A percentile compares a stretch with the other conserved stretches of the same genome.
These are phyloP conservation scores for Pelargonium cotyledonis DNA, from an alignment of 441 rosid genomes.

Conservation along the genomic window DNA sequence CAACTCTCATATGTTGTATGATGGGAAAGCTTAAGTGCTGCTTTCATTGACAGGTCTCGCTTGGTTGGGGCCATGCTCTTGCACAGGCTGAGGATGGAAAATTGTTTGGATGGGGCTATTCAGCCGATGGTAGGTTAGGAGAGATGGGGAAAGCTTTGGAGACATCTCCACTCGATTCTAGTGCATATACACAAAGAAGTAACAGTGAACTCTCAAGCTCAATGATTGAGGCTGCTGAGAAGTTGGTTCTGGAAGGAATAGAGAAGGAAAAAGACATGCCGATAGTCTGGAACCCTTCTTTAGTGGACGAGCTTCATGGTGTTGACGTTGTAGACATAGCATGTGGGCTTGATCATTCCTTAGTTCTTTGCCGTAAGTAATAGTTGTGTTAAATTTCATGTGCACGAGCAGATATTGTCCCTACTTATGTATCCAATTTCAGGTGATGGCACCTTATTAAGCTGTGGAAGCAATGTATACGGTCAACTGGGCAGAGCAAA, in stretches of 20 bases:
- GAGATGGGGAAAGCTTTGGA: slow-evolving; percentile 41
- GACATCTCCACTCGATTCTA: slow-evolving; percentile 48
- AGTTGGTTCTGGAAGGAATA: slow-evolving; percentile 60
- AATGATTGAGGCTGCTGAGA: slow-evolving; percentile 47
- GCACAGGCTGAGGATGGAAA: slow-evolving; percentile 64
- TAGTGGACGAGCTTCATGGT: slow-evolving; percentile 48
- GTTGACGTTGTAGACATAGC: slow-evolving; percentile 56
- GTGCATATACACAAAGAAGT: slow-evolving; percentile 11
- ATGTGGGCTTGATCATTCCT: slow-evolving; percentile 87
- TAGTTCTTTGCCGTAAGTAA: slow-evolving; percentile 66
- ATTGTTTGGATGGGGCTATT: slow-evolving; percentile 90
- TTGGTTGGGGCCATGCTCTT: slow-evolving; percentile 94
- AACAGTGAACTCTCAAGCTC: slow-evolving; percentile 23
- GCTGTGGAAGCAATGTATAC: slow-evolving; percentile 72
- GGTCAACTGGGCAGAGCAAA: slow-evolving; percentile 72
- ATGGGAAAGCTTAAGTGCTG: slow-evolving; percentile 7
- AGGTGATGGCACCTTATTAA: slow-evolving; percentile 67
- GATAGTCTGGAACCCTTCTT: slow-evolving; percentile 68
- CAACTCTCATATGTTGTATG: not conserved
- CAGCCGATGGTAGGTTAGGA: slow-evolving; percentile 83
- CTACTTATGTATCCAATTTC: slow-evolving; percentile 17
- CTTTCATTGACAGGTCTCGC: slow-evolving; percentile 53
- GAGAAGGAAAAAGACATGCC: slow-evolving; percentile 76
- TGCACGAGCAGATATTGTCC: not conserved
- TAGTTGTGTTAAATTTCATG: not conserved